Base-by-base conservation (phyloP, 1,284 basidiomycete genomes). In the Cutaneotrichosporon mucoides region DNA sequence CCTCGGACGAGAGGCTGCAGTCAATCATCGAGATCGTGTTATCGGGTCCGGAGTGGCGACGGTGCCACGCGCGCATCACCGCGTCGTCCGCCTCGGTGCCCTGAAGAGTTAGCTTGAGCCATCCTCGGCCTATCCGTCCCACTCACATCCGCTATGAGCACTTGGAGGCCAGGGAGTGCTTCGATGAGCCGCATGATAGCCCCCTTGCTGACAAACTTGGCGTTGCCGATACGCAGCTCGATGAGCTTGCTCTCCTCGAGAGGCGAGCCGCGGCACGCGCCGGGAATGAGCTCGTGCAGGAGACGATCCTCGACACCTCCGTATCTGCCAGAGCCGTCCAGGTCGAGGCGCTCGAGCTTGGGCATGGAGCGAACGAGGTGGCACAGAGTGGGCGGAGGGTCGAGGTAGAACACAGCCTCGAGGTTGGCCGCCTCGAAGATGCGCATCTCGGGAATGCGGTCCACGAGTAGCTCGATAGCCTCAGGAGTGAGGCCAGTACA, bases 371-470 rank as follows among this genome's bases (percentile, higher is more conserved):
- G 57, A 2, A 64, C 59, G 10, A 64, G 55, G 10, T 48, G 54
- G 1, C 61, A 53, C 6, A 60, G 58, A 2, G 52, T 56, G 36
- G 59, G 56, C 36, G 63, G 63, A 15, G 63, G 63, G 49, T 64
- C 59, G 44, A 60, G 52, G 47, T 64, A 60, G 64, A 69, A 69
- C 4, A 67, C 56, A 7, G 57, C 43, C 40, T 59, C 58, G 8
- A 96, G 76, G 3, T 89, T 89, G 2, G 88, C 89, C 59, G 95
- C 74, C 77, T 97, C 92, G 41, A 96, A 79, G 55, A 86, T 83
- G 70, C 89, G 86, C n/a, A 96, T 81, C 52, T 81, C 73, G 0
- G 92, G 91, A 7, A 92, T 81, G 9, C 85, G 81, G 69, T 86
- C 76, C 5, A 88, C 85, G 34, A 97, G 80, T 68, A 88, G 84